A percentile compares a stretch with the other conserved stretches of the same genome.
Evolutionary conservation across 2,329 filamentous ascomycete genomes (phyloP).

Genomic region (Alternaria sp.): DNA sequence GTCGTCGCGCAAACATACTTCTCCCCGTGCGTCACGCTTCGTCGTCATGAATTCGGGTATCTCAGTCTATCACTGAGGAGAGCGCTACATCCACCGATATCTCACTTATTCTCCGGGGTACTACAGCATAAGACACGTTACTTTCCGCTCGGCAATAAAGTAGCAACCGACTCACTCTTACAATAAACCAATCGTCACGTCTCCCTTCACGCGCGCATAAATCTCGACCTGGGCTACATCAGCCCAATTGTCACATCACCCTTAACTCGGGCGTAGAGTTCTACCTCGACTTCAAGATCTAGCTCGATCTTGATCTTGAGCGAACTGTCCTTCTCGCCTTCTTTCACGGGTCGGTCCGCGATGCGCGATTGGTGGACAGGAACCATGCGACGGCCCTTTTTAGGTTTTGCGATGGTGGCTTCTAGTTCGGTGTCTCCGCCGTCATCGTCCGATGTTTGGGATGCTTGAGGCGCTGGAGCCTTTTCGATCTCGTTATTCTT

Average conservation of each 20-base stretch:
- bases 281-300: conserved; percentile 49
- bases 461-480: background rate
- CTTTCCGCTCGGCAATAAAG: background rate
- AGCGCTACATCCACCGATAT: accelerated
- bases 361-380: conserved; percentile 52
- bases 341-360: conserved; percentile 48
- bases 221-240: conserved; percentile 52
- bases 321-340: conserved; percentile 49
- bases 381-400: conserved; percentile 26
- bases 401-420: background rate
- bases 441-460: conserved; percentile 7
- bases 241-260: conserved; percentile 45
- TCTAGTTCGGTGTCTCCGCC: conserved; percentile 9
- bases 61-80: background rate
- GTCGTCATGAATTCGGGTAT: background rate
- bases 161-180: conserved; percentile 36
- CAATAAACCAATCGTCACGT: conserved; percentile 52
- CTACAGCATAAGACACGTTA: background rate
- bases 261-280: conserved; percentile 44
- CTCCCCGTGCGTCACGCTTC: accelerated
- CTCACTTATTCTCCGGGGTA: background rate
- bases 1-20: background rate
- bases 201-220: conserved; percentile 49
- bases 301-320: conserved; percentile 56
- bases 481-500: conserved; percentile 23